Evolutionary conservation across 1,284 basidiomycete genomes (phyloP).

Genomic region (Prillingera fragicola): DNA sequence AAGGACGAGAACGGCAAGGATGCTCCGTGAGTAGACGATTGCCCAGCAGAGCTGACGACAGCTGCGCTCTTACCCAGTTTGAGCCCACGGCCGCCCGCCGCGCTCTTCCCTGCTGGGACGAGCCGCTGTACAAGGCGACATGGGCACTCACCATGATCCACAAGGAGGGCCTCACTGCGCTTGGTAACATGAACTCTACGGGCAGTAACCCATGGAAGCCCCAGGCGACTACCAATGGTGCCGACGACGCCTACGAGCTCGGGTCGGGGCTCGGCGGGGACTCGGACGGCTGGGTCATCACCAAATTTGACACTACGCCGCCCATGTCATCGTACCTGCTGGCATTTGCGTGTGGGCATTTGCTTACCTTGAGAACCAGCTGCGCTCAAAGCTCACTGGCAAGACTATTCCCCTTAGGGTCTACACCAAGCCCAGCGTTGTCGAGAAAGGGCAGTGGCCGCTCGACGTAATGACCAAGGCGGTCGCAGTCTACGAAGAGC

Average conservation of each 20-base stretch:
- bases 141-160: constrained; percentile 78
- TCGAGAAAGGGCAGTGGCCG: constrained; percentile 61
- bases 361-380: constrained; percentile 65
- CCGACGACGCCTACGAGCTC: constrained; percentile 30
- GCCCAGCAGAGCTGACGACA: not conserved
- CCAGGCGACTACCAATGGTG: constrained; percentile 19
- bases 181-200: constrained; percentile 71
- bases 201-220: constrained; percentile 52
- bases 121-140: constrained; percentile 84
- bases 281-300: constrained; percentile 63
- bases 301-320: constrained; percentile 68
- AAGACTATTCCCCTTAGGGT: constrained; percentile 75
- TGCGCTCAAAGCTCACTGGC: constrained; percentile 72
- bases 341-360: constrained; percentile 85
- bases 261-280: constrained; percentile 30
- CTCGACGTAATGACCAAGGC: constrained; percentile 82
- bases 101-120: constrained; percentile 82
- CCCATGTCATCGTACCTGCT: constrained; percentile 86
- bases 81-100: constrained; percentile 82
- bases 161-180: constrained; percentile 58
- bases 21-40: constrained; percentile 25
- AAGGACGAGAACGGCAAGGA: constrained; percentile 49
- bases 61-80: constrained; percentile 69
- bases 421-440: constrained; percentile 78
- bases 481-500: constrained; percentile 81